Conservation (phyloP, 352 stramenopile species). For the Hyaloperonospora arabidopsidis region DNA sequence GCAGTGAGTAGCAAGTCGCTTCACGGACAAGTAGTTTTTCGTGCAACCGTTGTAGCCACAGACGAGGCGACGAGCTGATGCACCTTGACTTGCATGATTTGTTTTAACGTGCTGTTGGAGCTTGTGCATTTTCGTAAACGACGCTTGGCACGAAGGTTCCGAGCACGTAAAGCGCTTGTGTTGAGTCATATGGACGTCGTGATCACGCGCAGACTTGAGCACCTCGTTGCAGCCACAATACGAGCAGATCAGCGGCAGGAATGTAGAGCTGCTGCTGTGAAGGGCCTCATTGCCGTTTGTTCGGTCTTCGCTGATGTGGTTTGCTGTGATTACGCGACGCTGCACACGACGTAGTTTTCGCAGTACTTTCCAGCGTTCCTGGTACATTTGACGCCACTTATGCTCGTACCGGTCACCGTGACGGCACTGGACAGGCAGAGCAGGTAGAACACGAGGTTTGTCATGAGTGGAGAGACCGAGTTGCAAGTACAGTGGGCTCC, state of each 20-base stretch:
- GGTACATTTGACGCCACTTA: conserved; percentile 31
- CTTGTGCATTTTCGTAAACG: conserved; percentile 23
- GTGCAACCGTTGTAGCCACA: conserved; percentile 28
- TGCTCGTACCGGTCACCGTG: conserved; percentile 31
- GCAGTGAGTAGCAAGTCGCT: conserved; percentile 30
- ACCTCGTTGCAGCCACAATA: conserved; percentile 34
- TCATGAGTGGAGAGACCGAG: conserved; percentile 11
- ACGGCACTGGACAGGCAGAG: conserved; percentile 15
- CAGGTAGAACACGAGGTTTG: conserved; percentile 8
- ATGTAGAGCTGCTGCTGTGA: conserved; percentile 4
- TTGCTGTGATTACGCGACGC: conserved; percentile 3
- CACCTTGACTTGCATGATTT: neutral
- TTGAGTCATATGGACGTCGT: conserved; percentile 15
- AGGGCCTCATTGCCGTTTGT: no score
- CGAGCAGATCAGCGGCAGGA: conserved; percentile 28
- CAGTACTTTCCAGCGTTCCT: conserved; percentile 17
- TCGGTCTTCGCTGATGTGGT: no score
- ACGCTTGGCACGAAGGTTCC: conserved; percentile 22
- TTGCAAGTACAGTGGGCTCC: conserved; percentile 33
- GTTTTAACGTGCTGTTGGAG: conserved; percentile 27
- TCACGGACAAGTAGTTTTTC: conserved; percentile 37
- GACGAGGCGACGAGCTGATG: conserved; percentile 4
- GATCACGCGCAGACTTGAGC: conserved; percentile 20
- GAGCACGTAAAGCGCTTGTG: conserved; percentile 30
- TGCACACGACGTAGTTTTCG: conserved; percentile 23